Conservation (phyloP, 2,329 filamentous ascomycete species). For the Teratosphaeriaceae sp. region DNA sequence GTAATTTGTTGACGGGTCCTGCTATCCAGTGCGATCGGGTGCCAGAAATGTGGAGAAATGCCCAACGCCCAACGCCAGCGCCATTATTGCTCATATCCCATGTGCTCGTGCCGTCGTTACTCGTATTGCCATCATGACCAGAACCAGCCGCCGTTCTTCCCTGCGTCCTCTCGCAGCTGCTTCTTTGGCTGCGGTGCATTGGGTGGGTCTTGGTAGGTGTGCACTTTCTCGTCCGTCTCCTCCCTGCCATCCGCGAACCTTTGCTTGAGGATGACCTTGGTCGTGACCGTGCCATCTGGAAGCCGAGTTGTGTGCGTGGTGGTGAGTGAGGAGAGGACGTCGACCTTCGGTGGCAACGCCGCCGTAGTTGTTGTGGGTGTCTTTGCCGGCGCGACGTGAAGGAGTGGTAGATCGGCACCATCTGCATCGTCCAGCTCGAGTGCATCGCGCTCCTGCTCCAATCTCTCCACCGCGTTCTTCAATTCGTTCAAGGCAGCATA, state of each 20-base stretch:
- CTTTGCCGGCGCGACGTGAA: neutral
- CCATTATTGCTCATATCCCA: neutral
- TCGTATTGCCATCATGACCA: slow-evolving; percentile 26
- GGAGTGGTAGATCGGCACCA: too few species aligned
- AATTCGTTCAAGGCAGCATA: neutral
- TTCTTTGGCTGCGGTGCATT: slow-evolving; percentile 4
- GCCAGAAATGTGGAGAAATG: too few species aligned
- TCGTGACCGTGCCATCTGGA: slow-evolving; percentile 52
- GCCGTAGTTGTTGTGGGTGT: neutral
- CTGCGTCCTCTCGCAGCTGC: neutral
- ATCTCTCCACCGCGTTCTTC: neutral
- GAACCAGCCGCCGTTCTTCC: slow-evolving; percentile 25
- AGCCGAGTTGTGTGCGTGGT: slow-evolving; percentile 50
- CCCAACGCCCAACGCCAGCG: neutral
- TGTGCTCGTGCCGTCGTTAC: neutral
- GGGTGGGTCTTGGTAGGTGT: slow-evolving; percentile 29
- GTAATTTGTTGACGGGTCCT: too few species aligned
- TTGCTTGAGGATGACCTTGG: slow-evolving; percentile 51
- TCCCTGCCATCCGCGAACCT: slow-evolving; percentile 55
- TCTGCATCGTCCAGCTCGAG: slow-evolving; percentile 5
- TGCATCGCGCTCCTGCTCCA: slow-evolving; percentile 9
- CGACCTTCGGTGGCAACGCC: slow-evolving; percentile 12
- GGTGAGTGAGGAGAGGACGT: slow-evolving; percentile 50
- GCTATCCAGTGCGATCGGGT: too few species aligned
- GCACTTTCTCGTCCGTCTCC: slow-evolving; percentile 50